phyloP scores from a whole-genome alignment of 1,284 basidiomycete species.

The Pseudozyma thailandica region DNA sequence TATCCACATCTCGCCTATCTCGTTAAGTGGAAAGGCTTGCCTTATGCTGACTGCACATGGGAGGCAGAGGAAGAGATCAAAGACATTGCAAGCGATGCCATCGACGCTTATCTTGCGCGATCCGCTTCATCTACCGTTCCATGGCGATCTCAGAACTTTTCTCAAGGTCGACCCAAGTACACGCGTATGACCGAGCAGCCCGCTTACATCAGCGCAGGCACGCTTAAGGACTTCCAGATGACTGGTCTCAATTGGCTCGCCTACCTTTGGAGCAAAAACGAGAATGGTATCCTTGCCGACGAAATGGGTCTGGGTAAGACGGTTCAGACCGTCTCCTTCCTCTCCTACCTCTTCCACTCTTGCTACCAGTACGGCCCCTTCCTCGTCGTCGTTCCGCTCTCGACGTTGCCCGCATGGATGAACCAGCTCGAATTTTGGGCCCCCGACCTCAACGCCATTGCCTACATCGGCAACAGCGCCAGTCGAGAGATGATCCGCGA shows the following conservation, averaged over 20 bases:
- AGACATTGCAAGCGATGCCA: conserved; percentile 73
- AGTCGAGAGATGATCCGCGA: conserved; percentile 80
- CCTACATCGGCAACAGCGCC: conserved; percentile 95
- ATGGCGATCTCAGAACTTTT: conserved; percentile 81
- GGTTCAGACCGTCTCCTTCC: conserved; percentile 94
- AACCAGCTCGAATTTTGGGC: conserved; percentile 98
- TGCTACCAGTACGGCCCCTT: conserved; percentile 94
- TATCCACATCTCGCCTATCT: conserved; percentile 81
- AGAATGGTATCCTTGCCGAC: conserved; percentile 97
- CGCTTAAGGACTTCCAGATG: conserved; percentile 96
- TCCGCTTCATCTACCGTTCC: conserved; percentile 85
- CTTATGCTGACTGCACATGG: conserved; percentile 97
- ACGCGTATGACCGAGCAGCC: conserved; percentile 90
- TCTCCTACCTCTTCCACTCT: conserved; percentile 92
- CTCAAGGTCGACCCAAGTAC: conserved; percentile 81
- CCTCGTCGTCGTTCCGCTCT: conserved; percentile 96
- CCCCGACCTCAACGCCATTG: conserved; percentile 82
- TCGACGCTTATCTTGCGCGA: conserved; percentile 82
- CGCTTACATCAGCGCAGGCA: conserved; percentile 80
- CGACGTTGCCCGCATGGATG: conserved; percentile 98
- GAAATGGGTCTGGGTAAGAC: conserved; percentile 99
- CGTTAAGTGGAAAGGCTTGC: conserved; percentile 95
- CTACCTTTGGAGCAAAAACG: conserved; percentile 91
- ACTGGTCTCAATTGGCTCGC: conserved; percentile 98
- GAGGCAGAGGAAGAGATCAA: conserved; percentile 81